These are phyloP conservation scores for Coprinopsis strossmayeri DNA, from an alignment of 768 basidiomycete genomes.

Conservation along the genomic window DNA sequence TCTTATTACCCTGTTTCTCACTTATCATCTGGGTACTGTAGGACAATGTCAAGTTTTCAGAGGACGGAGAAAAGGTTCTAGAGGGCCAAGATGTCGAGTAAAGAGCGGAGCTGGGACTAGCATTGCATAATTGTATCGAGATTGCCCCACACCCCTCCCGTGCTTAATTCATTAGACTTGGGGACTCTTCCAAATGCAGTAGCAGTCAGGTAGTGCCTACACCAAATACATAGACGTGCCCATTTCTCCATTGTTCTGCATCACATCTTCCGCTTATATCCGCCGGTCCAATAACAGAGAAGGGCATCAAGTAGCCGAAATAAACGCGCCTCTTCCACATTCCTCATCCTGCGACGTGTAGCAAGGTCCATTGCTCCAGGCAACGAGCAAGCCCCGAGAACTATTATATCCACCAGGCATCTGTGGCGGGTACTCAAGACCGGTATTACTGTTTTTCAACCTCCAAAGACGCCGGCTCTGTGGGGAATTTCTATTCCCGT, in stretches of 20 bases:
- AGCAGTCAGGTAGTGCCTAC: no score
- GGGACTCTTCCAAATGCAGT: no score
- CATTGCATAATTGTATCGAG: not conserved
- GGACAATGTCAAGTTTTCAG: slow-evolving; percentile 74
- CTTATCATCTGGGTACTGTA: slow-evolving; percentile 19
- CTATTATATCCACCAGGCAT: no score
- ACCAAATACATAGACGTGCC: no score
- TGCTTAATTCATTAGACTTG: no score
- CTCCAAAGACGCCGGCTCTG: no score
- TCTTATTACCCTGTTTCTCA: not conserved
- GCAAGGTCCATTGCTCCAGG: not conserved
- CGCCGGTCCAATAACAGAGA: not conserved
- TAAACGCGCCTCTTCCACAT: slow-evolving; percentile 5
- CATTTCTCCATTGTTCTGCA: no score
- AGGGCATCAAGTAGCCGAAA: slow-evolving; percentile 4
- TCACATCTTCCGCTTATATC: not conserved
- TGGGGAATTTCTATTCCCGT: no score
- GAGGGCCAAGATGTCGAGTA: slow-evolving; percentile 53
- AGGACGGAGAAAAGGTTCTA: slow-evolving; percentile 66
- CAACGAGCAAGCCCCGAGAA: no score
- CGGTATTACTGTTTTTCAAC: no score
- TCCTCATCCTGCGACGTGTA: not conserved
- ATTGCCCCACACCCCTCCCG: not conserved
- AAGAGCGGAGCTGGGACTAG: not conserved
- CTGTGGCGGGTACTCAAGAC: no score